Base-by-base conservation (phyloP, 495 filamentous ascomycete species). In the Penicillium macrosclerotiorum region DNA sequence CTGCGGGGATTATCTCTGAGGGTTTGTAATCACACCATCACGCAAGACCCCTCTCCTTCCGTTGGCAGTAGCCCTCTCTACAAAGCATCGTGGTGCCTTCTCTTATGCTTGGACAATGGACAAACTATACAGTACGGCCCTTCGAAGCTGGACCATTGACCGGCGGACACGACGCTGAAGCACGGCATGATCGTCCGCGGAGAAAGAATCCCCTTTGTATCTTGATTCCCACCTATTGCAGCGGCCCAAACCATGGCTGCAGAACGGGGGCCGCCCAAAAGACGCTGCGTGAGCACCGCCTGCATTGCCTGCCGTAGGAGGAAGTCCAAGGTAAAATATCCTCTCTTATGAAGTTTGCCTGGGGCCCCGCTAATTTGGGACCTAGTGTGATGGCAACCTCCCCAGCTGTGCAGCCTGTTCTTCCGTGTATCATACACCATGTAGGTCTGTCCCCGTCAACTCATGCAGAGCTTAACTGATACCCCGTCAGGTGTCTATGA, bases 391-490 rank as follows among this genome's bases (percentile, higher is more conserved):
- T 67, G 94, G 93, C 39, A 89, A 91, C 27, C 77, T 85, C 3
- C 93, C 93, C 3, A 89, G 88, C 52, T 98, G 93, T 59, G 90
- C 93, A 13, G 93, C 93, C 18, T 98, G 93, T 67, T 81, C 89
- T 18, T 94, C 89, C 35, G 94, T 98, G 30, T 98, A 98, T 58
- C 86, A 91, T 47, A 97, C 93, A 31, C 71, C 75, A 47, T 79
- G 76, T 71, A 62, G 44, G 59, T 49, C 27, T 16, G 22, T 31
- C 9, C 8, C 4, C 1, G 16, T 13, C 3, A 31, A 18, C 7
- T 9, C 8, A n/a, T 19, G 11, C 9, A n/a, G 5, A 13, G 3
- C 30, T 27, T 5, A 9, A 24, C 37, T 54, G 27, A 51, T 38
- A 11, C 16, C 16, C 14, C 5, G 6, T 9, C 24, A 74, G 71